Evolutionary conservation across 1,284 basidiomycete species (phyloP).

Genomic region (Naganishia albida): DNA sequence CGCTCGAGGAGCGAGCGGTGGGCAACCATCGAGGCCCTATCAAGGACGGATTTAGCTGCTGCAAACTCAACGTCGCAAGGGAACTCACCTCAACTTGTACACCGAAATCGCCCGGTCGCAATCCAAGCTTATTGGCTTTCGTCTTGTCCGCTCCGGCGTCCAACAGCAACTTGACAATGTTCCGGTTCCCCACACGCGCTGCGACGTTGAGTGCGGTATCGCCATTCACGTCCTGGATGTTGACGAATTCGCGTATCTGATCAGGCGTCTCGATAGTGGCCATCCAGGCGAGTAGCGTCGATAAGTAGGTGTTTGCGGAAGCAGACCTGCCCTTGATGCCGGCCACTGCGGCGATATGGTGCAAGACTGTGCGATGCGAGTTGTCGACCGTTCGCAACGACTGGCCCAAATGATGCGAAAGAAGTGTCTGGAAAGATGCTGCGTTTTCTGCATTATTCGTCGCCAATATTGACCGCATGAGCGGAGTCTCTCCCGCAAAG

Average conservation of each 20-base stretch:
- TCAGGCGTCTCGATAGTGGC: slow-evolving; percentile 52
- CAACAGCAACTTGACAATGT: slow-evolving; percentile 80
- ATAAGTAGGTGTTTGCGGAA: slow-evolving; percentile 87
- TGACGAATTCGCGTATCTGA: slow-evolving; percentile 61
- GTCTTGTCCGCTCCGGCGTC: slow-evolving; percentile 92
- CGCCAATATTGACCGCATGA: slow-evolving; percentile 88
- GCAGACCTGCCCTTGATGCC: slow-evolving; percentile 84
- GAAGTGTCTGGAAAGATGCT: slow-evolving; percentile 70
- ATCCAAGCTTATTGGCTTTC: slow-evolving; percentile 88
- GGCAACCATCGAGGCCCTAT: slow-evolving; percentile 69
- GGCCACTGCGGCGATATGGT: slow-evolving; percentile 88
- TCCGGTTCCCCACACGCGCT: slow-evolving; percentile 87
- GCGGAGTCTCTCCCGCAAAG: slow-evolving; percentile 88
- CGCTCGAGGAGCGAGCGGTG: slow-evolving; percentile 60
- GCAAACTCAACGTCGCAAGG: neutral
- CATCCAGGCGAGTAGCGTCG: slow-evolving; percentile 82
- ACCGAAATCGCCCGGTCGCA: slow-evolving; percentile 90
- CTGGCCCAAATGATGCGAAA: slow-evolving; percentile 57
- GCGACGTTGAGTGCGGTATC: slow-evolving; percentile 96
- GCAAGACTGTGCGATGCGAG: slow-evolving; percentile 84
- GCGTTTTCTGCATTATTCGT: slow-evolving; percentile 79
- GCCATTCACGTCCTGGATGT: slow-evolving; percentile 92
- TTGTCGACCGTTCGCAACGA: slow-evolving; percentile 89
- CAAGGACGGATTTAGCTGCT: neutral
- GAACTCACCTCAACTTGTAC: slow-evolving; percentile 77